These are phyloP conservation scores for Hura crepitans DNA, from an alignment of 441 rosid species.

Conservation along the genomic window DNA sequence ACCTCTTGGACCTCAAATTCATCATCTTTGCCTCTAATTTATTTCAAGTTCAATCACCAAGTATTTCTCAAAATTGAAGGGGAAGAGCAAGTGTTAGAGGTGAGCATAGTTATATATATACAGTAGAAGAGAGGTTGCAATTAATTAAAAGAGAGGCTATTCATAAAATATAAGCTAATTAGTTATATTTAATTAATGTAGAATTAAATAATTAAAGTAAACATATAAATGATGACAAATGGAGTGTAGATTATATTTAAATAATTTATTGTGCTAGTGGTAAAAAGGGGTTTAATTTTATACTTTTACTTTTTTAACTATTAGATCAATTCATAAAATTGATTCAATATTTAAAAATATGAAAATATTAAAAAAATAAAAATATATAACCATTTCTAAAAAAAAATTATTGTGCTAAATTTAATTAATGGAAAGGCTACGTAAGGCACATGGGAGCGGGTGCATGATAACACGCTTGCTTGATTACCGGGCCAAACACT, in stretches of 20 bases:
- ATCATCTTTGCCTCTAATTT: conserved; percentile 34
- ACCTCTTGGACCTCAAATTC: conserved; percentile 68
- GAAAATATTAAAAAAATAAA: too few relatives aligned
- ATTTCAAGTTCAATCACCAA: not conserved
- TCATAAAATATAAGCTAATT: too few relatives aligned
- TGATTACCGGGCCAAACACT: conserved; percentile 48
- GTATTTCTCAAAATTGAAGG: not conserved
- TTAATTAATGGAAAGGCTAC: conserved; percentile 23
- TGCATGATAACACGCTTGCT: conserved; percentile 44
- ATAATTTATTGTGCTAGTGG: too few relatives aligned
- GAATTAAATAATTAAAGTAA: not conserved
- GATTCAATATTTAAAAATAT: too few relatives aligned
- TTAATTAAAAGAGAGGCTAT: conserved; percentile 30
- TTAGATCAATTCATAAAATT: too few relatives aligned
- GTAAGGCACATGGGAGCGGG: conserved; percentile 48
- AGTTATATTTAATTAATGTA: too few relatives aligned
- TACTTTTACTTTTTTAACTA: too few relatives aligned
- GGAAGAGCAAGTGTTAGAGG: conserved; percentile 20
- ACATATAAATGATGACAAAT: conserved; percentile 25
- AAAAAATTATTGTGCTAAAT: conserved; percentile 24
- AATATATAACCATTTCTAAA: conserved; percentile 15
- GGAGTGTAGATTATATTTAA: too few relatives aligned
- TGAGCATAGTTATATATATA: conserved; percentile 42
- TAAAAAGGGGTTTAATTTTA: too few relatives aligned
- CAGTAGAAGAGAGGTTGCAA: conserved; percentile 27